These are phyloP conservation scores for Trametes pubescens DNA, from an alignment of 1,284 basidiomycete species.

Conservation along the genomic window DNA sequence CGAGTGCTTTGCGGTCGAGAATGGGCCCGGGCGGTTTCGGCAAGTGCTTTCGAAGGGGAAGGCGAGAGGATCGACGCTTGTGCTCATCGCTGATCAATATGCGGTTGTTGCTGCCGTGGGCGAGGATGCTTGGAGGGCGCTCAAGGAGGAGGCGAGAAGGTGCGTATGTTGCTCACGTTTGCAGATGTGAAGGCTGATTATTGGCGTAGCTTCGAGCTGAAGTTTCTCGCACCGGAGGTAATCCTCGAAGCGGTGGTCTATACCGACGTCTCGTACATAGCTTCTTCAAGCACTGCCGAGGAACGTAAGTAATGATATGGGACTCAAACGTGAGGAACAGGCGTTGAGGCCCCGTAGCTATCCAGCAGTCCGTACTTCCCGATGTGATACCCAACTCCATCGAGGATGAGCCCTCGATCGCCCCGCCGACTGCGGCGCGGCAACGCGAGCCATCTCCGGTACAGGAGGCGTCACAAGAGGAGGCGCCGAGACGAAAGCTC, in stretches of 20 bases:
- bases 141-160: constrained; percentile 60
- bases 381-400: constrained; percentile 45
- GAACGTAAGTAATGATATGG: constrained; percentile 20
- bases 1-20: constrained; percentile 62
- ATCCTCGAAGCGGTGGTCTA: constrained; percentile 44
- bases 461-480: neutral
- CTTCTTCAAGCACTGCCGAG: constrained; percentile 28
- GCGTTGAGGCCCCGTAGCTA: neutral
- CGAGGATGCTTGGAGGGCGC: constrained; percentile 56
- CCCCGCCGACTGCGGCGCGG: constrained; percentile 21
- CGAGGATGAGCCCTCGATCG: constrained; percentile 42
- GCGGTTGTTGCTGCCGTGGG: constrained; percentile 59
- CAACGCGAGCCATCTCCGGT: constrained; percentile 4
- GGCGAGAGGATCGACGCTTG: constrained; percentile 52
- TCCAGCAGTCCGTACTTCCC: constrained; percentile 34
- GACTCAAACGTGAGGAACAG: neutral
- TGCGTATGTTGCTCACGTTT: constrained; percentile 39
- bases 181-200: neutral
- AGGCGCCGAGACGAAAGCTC: constrained; percentile 20
- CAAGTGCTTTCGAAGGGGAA: constrained; percentile 59
- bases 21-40: constrained; percentile 57
- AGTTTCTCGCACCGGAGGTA: constrained; percentile 39
- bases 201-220: constrained; percentile 40
- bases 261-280: constrained; percentile 41
- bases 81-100: constrained; percentile 59